Evolutionary conservation across 164 flowering plant genomes (phyloP), one percentile per base, ranked within the genome.

Genomic region (Echeveria elegans): DNA sequence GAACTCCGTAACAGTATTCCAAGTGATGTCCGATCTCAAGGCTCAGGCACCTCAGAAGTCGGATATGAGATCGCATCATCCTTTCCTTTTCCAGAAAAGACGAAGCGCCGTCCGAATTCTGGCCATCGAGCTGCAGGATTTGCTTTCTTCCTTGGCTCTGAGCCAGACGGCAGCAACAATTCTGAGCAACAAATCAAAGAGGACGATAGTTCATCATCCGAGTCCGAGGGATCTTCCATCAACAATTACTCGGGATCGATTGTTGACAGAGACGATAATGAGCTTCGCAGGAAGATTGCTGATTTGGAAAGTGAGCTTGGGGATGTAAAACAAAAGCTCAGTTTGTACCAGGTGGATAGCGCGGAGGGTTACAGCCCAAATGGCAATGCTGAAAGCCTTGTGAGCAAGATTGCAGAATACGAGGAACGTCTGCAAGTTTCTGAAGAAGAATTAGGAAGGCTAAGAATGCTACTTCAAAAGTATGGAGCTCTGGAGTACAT

Each of bases 71-170:
- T 67, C 10, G 63, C 82, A 19, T 75, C 85, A 18, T 47, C 78
- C 1, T 69, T 72, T 63, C 79, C 85, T 5, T 70, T 86, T 28
- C 80, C 83, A 32, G 86, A 82, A 10, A 76, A 43, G 28, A 81
- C 68, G 74, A 32, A 63, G 1, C 7, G 63, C 15, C 86, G 77
- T 32, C 80, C 69, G 14, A 78, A 63, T 76, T 77, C 83, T 38
- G 73, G 78, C 9, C 80, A 73, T 34, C 73, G 92, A 32, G 91
- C 97, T 71, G 85, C 93, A 66, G 96, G 96, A 61, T 91, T 91
- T 74, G 89, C 87, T 16, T 69, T 83, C 63, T 91, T 91, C 68
- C 92, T 87, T 40, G 92, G 89, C 30, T 70, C 85, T 28, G 84
- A 82, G 4, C 70, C 85, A 1, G 91, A 85, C n/a, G n/a, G n/a